A percentile compares a stretch with the other conserved stretches of the same genome.
Conservation (phyloP, 768 basidiomycete genomes). For the Rhodosporidiobolus sp. region DNA sequence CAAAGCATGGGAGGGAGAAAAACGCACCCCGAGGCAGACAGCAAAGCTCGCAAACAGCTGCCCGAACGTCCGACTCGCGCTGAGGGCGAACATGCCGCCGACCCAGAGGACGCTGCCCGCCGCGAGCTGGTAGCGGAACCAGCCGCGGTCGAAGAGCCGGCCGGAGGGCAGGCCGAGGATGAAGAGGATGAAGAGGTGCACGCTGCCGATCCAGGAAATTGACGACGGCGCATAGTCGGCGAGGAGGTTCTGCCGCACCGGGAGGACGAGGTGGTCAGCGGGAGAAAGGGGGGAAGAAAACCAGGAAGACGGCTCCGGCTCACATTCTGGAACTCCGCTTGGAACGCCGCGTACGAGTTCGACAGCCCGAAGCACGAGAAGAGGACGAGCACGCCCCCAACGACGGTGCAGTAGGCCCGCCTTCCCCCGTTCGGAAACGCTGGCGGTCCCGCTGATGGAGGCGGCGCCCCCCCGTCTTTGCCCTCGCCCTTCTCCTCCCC, state of each 20-base stretch:
- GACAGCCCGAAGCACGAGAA: conserved; percentile 19
- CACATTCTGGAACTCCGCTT: conserved; percentile 39
- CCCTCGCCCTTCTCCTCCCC: too few relatives aligned
- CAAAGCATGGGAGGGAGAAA: background rate
- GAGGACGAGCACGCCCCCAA: conserved; percentile 9
- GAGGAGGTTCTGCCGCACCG: conserved; percentile 44
- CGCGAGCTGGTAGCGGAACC: conserved; percentile 30
- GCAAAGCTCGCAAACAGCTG: conserved; percentile 15
- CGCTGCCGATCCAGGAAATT: conserved; percentile 49
- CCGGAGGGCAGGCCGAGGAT: conserved; percentile 45
- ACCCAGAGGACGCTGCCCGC: conserved; percentile 8
- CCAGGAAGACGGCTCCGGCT: conserved; percentile 16
- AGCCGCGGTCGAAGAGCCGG: conserved; percentile 48
- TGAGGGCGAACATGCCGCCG: conserved; percentile 18
- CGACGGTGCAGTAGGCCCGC: background rate
- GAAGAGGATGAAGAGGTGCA: conserved; percentile 48
- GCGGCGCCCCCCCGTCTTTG: too few relatives aligned
- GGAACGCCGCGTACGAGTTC: conserved; percentile 4
- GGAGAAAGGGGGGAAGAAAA: background rate
- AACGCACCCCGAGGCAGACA: conserved; percentile 21
- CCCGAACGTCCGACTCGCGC: background rate
- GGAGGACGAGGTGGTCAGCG: too few relatives aligned
- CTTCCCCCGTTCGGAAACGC: background rate
- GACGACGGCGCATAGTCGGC: conserved; percentile 44
- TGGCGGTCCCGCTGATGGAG: too few relatives aligned